phyloP scores from a whole-genome alignment of 306 rosid species.

The Vicia faba region DNA sequence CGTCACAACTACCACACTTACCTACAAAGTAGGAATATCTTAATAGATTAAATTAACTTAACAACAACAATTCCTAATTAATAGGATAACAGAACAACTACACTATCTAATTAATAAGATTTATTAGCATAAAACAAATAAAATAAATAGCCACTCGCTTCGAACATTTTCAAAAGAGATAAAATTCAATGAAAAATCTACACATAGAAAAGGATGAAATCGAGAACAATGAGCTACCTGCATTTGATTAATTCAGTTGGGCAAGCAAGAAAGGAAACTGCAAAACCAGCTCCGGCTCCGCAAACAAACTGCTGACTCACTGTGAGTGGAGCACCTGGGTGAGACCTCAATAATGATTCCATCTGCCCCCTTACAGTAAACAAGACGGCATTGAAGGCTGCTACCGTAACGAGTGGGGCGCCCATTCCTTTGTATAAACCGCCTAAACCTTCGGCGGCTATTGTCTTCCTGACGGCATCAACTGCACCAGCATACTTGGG shows the following conservation, averaged over 20 bases:
- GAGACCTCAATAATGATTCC: conserved; percentile 76
- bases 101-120: too few species aligned
- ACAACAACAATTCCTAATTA: too few species aligned
- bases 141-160: too few species aligned
- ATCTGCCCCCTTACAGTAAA: conserved; percentile 90
- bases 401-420: conserved; percentile 96
- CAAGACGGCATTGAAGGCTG: conserved; percentile 91
- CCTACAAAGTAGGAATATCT: too few species aligned
- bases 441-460: conserved; percentile 88
- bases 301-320: conserved; percentile 68
- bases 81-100: too few species aligned
- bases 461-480: conserved; percentile 89
- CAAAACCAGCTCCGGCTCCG: conserved; percentile 95
- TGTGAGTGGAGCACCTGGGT: conserved; percentile 74
- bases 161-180: background rate
- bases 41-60: too few species aligned
- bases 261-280: conserved; percentile 93
- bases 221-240: conserved; percentile 66
- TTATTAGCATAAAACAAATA: too few species aligned
- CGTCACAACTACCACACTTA: too few species aligned
- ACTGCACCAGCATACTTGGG: conserved; percentile 83
- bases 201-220: conserved; percentile 13
- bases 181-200: conserved; percentile 2
- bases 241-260: conserved; percentile 96
- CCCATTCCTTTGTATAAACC: conserved; percentile 99